Evolutionary conservation across 75 land plant species (phyloP), one percentile per base, ranked within the genome.

Genomic region (Larix kaempferi): DNA sequence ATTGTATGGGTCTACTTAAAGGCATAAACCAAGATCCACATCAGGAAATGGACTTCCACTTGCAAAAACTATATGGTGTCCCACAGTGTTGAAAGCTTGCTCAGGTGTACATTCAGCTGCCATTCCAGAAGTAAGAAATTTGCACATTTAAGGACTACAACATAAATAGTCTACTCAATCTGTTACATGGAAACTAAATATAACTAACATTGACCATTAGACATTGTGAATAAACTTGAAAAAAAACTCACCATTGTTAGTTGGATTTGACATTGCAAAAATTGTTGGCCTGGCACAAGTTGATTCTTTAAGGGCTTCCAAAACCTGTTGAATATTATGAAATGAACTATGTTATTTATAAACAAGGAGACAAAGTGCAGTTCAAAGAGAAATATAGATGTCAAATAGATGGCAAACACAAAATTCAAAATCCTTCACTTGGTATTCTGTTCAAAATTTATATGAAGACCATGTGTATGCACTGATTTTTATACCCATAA

Each of bases 251-350:
- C 99, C 99, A 87, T 97, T 94, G 71, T 86, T 89, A 16, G 99
- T 97, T 29, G 99, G 99, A 78, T 97, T 97, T 74, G 99, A 97
- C 93, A 97, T 88, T 41, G 99, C 94, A 85, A 97, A 94, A 59
- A 97, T 92, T 29, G 99, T 98, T 54, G 99, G 98, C 54, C 99
- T 92, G 4, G 92, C 79, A 52, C 90, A 94, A 49, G 91, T 86
- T 58, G 99, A 94, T 65, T 83, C 87, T 57, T 86, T 89, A 52
- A 97, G 83, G n/a, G n/a, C n/a, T n/a, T n/a, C n/a, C n/a, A 97
- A 83, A 64, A 97, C n/a, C n/a, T n/a, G n/a, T n/a, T n/a, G n/a
- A n/a, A n/a, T n/a, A n/a, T n/a, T n/a, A n/a, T n/a, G n/a, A n/a
- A n/a, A n/a, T n/a, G n/a, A n/a, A n/a, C n/a, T n/a, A n/a, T n/a